Conservation (phyloP, 306 rosid genomes). For the Dryas octopetala region DNA sequence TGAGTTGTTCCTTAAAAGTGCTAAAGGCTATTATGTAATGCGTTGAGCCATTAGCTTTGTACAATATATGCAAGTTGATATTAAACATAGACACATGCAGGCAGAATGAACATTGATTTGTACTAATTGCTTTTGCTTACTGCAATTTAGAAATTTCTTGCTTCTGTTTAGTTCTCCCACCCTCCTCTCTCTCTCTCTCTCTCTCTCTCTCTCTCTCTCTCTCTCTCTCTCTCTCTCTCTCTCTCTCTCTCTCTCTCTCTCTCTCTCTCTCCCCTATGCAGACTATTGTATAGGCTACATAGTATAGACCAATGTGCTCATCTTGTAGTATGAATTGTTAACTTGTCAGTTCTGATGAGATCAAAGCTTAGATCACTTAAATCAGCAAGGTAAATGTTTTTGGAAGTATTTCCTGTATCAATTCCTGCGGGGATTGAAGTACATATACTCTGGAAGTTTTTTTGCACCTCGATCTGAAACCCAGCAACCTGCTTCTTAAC, state of each 20-base stretch:
- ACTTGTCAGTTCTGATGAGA: not conserved
- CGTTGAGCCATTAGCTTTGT: not conserved
- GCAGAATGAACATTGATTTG: not conserved
- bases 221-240: no score
- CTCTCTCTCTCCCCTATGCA: no score
- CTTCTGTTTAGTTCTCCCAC: no score
- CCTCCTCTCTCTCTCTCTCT: no score
- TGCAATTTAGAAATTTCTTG: not conserved
- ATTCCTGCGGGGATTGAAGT: constrained; percentile 64
- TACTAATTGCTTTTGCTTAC: not conserved
- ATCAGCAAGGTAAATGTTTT: constrained; percentile 16
- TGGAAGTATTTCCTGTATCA: constrained; percentile 66
- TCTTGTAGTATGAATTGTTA: not conserved
- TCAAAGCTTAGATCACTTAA: not conserved
- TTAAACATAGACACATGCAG: not conserved
- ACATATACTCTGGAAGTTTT: constrained; percentile 66
- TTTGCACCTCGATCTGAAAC: constrained; percentile 72
- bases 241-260: no score
- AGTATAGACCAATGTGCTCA: no score
- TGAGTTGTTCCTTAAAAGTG: not conserved
- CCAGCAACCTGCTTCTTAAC: constrained; percentile 66
- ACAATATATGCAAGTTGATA: not conserved
- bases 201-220: no score
- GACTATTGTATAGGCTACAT: no score
- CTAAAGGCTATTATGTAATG: not conserved